Base-by-base conservation (phyloP, 2,329 filamentous ascomycete species). In the Scedosporium aurantiacum region DNA sequence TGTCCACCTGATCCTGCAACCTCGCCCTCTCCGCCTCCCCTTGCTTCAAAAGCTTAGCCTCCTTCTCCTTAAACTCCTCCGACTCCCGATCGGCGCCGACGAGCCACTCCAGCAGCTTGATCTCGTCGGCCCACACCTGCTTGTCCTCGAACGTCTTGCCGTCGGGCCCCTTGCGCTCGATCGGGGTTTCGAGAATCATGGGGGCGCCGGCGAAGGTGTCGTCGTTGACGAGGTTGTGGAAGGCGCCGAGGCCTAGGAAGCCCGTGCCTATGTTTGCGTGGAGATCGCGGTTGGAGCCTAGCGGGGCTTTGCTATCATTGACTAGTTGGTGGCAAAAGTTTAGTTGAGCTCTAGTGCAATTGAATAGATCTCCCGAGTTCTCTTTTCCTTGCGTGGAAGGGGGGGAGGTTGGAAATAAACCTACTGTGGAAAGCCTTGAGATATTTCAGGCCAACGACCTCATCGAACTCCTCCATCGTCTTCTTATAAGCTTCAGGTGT, bases 261-360 rank as follows among this genome's bases (percentile, higher is more conserved):
- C 94, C 94, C 0, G 91, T 95, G 27, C 94, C 94, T 65, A 99
- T 97, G 71, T 97, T 97, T 65, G 93, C 91, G 74, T 99, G 94
- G 2, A 97, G 76, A 71, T 99, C 94, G 47, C 92, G 85, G 66
- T 91, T 84, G 41, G 90, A 94, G 50, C 75, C 79, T 32, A 96
- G 79, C 0, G 94, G 93, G 0, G 92, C 91, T 75, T 97, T 99
- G 75, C 89, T 95, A 74, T 99, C 94, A 72, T 99, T 99, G 50
- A 99, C 75, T 78, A 12, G 3, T n/a, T 21, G 3, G n/a, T 40
- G 14, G n/a, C 50, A 41, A 43, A 16, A 2, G 18, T 21, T 18
- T 14, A 61, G 62, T 65, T 50, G 63, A 50, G 12, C 23, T 37
- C 32, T 37, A 10, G 27, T 47, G 18, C n/a, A 8, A 23, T 12